Base-by-base conservation (phyloP, 2,329 filamentous ascomycete species). In the Scedosporium boydii region DNA sequence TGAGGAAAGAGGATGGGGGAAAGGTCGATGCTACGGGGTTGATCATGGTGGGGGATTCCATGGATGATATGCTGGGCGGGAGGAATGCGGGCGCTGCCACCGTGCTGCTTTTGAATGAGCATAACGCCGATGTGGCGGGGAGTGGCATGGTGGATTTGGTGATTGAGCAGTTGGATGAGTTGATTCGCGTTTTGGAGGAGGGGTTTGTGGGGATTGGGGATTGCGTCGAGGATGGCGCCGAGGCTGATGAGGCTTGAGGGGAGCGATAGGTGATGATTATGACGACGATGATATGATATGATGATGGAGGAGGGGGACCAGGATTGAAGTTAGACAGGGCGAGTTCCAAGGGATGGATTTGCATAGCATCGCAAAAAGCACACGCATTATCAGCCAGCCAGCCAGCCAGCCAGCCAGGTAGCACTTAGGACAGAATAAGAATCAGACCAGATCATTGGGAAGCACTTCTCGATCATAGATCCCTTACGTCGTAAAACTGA, bases 1-100 rank as follows among this genome's bases (percentile, higher is more conserved):
- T 93, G 34, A 34, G 64, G 16, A 58, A 59, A 10, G 10, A 10
- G 5, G 26, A 7, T 1, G 51, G 38, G 42, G 44, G 5, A 10
- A 29, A 65, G 60, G 69, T 70, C 1, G 78, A 80, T 64, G 82
- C 78, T 2, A 80, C 75, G 51, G 73, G 72, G 5, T 69, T 86
- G 51, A 83, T 86, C 67, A 87, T 87, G 85, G 85, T 87, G 23
- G 90, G 90, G 3, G 90, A 93, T 71, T 92, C 88, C 16, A 85
- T 96, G 62, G 95, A 98, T 72, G 95, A 99, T 72, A 96, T 98
- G 85, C 90, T 88, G 6, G 91, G 93, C 0, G 93, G 95, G 0
- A 83, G 88, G 64, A 81, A 80, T 60, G 93, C 93, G 0, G 93
- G 93, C 1, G 91, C 93, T 1, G 89, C 91, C 41, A 98, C 95